Evolutionary conservation across 176 grass and related monocot genomes (phyloP), one percentile per base, ranked within the genome.

Genomic region (Oryza meridionalis): DNA sequence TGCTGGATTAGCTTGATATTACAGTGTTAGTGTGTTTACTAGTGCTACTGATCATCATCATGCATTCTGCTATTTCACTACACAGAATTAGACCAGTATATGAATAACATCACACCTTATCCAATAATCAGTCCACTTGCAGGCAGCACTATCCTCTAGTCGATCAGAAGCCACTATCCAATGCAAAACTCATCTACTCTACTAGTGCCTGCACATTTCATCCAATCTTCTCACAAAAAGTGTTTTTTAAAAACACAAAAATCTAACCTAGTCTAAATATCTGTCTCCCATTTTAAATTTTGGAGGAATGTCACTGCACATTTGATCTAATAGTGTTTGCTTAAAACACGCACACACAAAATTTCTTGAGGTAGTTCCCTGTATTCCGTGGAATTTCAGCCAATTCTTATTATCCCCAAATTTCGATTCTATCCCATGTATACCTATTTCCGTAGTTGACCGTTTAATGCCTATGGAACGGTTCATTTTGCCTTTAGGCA

Each of bases 201-300:
- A 58, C 58, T 62, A 62, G n/a, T 24, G 58, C 21, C n/a, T 62
- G n/a, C n/a, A 62, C 58, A 62, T 62, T 62, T 62, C 58, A 62
- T 24, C 55, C 6, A 22, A 62, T 62, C n/a, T 62, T 62, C n/a
- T 62, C 51, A 17, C 7, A 58, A 58, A 58, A 58, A 58, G 0
- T 8, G 4, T 49, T 58, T 58, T 62, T 61, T 61, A 22, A 9
- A 61, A 8, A 22, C 17, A 61, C n/a, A 61, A 61, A 4, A 55
- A 55, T 55, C 16, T 55, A 49, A 49, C 51, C 51, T 55, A 55
- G 47, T 50, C 13, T 50, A 50, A 50, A 58, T n/a, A 58, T 58
- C 53, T 58, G 51, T 19, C 53, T n/a, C 53, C 51, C 53, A 58
- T 58, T 21, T 58, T n/a, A 21, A 19, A 7, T 58, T 58, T n/a